phyloP scores from a whole-genome alignment of 140 eudicot species.

The Stevia rebaudiana region DNA sequence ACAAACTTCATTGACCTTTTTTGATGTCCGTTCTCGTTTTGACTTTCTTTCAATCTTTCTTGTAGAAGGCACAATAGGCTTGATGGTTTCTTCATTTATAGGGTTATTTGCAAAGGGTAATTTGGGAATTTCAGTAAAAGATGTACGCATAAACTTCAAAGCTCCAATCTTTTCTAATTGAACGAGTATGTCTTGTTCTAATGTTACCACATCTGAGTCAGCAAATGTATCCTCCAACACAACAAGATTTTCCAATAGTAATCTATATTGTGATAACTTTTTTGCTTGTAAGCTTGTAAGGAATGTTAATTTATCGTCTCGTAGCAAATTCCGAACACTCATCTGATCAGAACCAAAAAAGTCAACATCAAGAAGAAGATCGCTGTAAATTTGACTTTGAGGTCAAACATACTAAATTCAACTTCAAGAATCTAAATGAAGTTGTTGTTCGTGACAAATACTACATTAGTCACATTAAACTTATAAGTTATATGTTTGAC shows the following conservation, averaged over 20 bases:
- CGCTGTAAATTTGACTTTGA: too few species aligned
- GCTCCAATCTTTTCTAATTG: slow-evolving; percentile 88
- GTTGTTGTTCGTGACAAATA: not conserved
- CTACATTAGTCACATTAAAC: not conserved
- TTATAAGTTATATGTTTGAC: slow-evolving; percentile 9
- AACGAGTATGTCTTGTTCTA: slow-evolving; percentile 64
- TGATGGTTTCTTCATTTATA: slow-evolving; percentile 25
- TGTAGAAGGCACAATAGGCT: slow-evolving; percentile 46
- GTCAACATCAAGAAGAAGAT: not conserved
- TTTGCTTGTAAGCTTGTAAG: slow-evolving; percentile 49
- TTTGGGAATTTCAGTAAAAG: slow-evolving; percentile 37
- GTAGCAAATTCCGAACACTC: slow-evolving; percentile 28
- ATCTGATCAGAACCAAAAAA: slow-evolving; percentile 32
- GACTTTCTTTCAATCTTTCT: slow-evolving; percentile 62
- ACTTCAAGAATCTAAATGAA: not conserved
- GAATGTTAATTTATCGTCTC: slow-evolving; percentile 29
- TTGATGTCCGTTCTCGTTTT: slow-evolving; percentile 33
- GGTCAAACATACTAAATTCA: slow-evolving; percentile 1
- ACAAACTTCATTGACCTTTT: slow-evolving; percentile 27
- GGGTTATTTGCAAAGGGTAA: slow-evolving; percentile 21
- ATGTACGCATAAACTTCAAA: slow-evolving; percentile 44
- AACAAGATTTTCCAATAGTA: slow-evolving; percentile 64
- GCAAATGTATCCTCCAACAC: slow-evolving; percentile 55
- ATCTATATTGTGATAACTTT: slow-evolving; percentile 47
- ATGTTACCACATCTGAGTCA: slow-evolving; percentile 43